phyloP scores from a whole-genome alignment of 768 basidiomycete genomes.

The Rhodotorula toruloides region DNA sequence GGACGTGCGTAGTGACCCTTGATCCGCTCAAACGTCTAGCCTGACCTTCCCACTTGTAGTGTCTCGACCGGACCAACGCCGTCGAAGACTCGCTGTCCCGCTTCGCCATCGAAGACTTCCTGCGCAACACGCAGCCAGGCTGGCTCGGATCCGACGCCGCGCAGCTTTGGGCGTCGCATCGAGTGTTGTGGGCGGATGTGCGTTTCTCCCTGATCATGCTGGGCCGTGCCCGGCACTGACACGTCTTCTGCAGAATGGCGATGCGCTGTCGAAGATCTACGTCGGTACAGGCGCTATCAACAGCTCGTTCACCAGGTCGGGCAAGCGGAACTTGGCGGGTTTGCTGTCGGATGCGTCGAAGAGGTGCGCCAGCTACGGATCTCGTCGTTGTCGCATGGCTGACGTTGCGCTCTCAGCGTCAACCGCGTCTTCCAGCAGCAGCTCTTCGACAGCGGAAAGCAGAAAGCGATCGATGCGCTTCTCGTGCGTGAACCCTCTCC shows the following conservation, averaged over 20 bases:
- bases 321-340: slow-evolving; percentile 71
- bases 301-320: slow-evolving; percentile 89
- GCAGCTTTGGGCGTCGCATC: slow-evolving; percentile 74
- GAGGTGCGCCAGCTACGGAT: slow-evolving; percentile 44
- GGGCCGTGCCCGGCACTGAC: not conserved
- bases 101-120: slow-evolving; percentile 71
- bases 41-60: slow-evolving; percentile 45
- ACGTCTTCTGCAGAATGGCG: slow-evolving; percentile 63
- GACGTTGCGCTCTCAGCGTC: slow-evolving; percentile 15
- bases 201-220: slow-evolving; percentile 32
- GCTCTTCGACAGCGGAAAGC: slow-evolving; percentile 92
- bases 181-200: slow-evolving; percentile 84
- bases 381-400: not conserved
- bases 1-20: slow-evolving; percentile 7
- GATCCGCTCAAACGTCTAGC: not conserved
- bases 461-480: slow-evolving; percentile 90
- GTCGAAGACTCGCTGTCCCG: slow-evolving; percentile 91
- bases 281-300: slow-evolving; percentile 76
- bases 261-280: slow-evolving; percentile 86
- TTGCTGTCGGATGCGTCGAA: slow-evolving; percentile 94
- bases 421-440: slow-evolving; percentile 93
- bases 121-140: slow-evolving; percentile 63
- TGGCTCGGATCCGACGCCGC: slow-evolving; percentile 55
- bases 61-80: slow-evolving; percentile 94
- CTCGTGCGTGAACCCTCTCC: slow-evolving; percentile 59